These are phyloP conservation scores for Helicocarpus griseus DNA, from an alignment of 2,329 filamentous ascomycete species.

Conservation along the genomic window DNA sequence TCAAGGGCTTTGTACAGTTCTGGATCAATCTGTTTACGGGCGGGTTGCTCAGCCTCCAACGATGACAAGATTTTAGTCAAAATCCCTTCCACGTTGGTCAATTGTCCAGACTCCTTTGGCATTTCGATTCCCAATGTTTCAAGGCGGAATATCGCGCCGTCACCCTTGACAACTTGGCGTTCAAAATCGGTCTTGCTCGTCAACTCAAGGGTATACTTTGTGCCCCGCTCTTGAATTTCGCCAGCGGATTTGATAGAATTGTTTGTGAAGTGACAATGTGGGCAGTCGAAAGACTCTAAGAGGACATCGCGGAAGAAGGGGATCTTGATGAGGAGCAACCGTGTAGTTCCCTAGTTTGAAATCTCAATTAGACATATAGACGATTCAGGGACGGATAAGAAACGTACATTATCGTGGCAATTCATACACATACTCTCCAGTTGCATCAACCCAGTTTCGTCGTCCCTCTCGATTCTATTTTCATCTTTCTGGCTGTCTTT, in stretches of 20 bases:
- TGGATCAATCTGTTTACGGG: conserved; percentile 65
- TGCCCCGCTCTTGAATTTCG: conserved; percentile 80
- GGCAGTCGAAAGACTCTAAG: conserved; percentile 91
- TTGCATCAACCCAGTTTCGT: conserved; percentile 35
- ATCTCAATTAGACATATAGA: conserved; percentile 6
- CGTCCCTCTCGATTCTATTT: conserved; percentile 24
- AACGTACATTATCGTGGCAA: conserved; percentile 61
- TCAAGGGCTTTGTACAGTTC: conserved; percentile 72
- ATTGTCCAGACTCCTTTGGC: conserved; percentile 77
- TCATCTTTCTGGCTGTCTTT: not conserved
- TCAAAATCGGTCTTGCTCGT: conserved; percentile 65
- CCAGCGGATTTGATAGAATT: conserved; percentile 90
- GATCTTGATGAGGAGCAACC: conserved; percentile 80
- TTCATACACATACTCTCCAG: conserved; percentile 76
- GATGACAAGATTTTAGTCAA: conserved; percentile 70
- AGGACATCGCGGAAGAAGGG: conserved; percentile 97
- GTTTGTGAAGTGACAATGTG: conserved; percentile 80
- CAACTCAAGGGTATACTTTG: conserved; percentile 72
- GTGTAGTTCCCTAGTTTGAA: conserved; percentile 60
- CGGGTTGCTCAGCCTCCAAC: conserved; percentile 70
- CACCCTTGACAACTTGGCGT: conserved; percentile 85
- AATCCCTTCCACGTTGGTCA: conserved; percentile 89
- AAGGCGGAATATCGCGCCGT: conserved; percentile 74
- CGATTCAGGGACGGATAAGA: not conserved
- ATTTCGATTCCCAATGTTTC: conserved; percentile 91